Evolutionary conservation across 768 basidiomycete species (phyloP).

Genomic region (Auricularia cornea): DNA sequence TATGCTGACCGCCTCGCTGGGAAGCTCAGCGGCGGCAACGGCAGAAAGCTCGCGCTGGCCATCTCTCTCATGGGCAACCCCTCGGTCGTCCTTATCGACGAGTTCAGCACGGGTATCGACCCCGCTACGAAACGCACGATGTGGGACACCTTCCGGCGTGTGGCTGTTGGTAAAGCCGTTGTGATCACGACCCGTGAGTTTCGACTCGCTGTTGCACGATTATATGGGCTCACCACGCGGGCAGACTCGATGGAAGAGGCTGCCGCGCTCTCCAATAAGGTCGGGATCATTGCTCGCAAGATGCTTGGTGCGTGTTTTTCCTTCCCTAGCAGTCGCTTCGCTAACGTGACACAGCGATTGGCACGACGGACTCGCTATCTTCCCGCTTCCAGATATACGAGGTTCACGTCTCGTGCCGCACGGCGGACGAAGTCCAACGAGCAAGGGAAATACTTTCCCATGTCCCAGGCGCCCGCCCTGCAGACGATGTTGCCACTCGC

Average conservation of each 20-base stretch:
- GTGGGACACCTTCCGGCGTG: constrained; percentile 64
- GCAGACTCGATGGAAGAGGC: constrained; percentile 81
- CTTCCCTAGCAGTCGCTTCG: neutral
- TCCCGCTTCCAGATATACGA: constrained; percentile 67
- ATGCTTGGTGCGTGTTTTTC: constrained; percentile 46
- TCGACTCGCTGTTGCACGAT: neutral
- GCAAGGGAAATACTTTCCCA: constrained; percentile 54
- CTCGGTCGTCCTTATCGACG: constrained; percentile 69
- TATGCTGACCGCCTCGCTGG: constrained; percentile 69
- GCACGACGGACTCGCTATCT: constrained; percentile 54
- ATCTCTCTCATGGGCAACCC: constrained; percentile 77
- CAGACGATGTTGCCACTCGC: constrained; percentile 66
- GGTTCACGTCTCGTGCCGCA: constrained; percentile 63
- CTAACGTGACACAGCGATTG: constrained; percentile 42
- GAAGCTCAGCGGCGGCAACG: constrained; percentile 71
- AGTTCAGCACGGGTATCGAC: constrained; percentile 77
- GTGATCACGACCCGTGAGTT: constrained; percentile 62
- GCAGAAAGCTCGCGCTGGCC: constrained; percentile 65
- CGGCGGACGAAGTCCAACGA: constrained; percentile 47
- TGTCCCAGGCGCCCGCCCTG: constrained; percentile 55
- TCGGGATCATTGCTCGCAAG: constrained; percentile 65
- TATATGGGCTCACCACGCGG: neutral
- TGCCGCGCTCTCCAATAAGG: constrained; percentile 64
- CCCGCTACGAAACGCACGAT: constrained; percentile 79
- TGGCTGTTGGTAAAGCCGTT: constrained; percentile 59